These are phyloP conservation scores for Axilococcus clingmanii DNA, from an alignment of 139 green algal genomes.

Conservation along the genomic window DNA sequence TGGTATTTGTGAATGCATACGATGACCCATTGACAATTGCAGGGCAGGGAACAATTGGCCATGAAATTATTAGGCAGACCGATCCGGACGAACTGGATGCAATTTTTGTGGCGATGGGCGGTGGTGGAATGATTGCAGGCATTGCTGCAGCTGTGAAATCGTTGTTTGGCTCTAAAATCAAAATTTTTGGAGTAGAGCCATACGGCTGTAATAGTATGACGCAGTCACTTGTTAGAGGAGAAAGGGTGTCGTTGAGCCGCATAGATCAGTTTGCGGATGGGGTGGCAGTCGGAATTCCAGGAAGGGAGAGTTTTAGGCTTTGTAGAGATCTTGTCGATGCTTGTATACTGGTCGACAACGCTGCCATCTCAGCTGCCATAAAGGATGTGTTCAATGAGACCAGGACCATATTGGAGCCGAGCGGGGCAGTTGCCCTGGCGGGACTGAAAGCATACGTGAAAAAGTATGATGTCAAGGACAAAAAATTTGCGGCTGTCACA, in stretches of 20 bases:
- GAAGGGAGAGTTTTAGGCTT: conserved; percentile 85
- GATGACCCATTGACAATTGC: conserved; percentile 93
- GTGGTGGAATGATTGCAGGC: conserved; percentile 85
- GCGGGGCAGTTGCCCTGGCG: conserved; percentile 81
- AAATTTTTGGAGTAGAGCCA: conserved; percentile 90
- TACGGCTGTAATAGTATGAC: conserved; percentile 86
- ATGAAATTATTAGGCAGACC: conserved; percentile 75
- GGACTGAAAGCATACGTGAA: conserved; percentile 60
- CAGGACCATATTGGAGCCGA: conserved; percentile 81
- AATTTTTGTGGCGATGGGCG: conserved; percentile 83
- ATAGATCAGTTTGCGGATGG: conserved; percentile 89
- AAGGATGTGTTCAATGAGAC: conserved; percentile 88
- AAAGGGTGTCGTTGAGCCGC: conserved; percentile 55
- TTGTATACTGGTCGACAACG: conserved; percentile 81
- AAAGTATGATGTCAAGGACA: neutral
- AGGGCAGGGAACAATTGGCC: conserved; percentile 87
- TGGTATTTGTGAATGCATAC: conserved; percentile 82
- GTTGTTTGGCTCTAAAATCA: conserved; percentile 49
- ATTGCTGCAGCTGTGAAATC: conserved; percentile 84
- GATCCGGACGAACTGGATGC: conserved; percentile 55
- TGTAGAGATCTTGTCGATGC: conserved; percentile 81
- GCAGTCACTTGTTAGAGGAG: conserved; percentile 54
- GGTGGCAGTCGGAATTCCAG: conserved; percentile 40
- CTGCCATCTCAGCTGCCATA: conserved; percentile 78
- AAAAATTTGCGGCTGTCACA: conserved; percentile 52